phyloP scores from a whole-genome alignment of 148 eudicot species.

The Camellia japonica region DNA sequence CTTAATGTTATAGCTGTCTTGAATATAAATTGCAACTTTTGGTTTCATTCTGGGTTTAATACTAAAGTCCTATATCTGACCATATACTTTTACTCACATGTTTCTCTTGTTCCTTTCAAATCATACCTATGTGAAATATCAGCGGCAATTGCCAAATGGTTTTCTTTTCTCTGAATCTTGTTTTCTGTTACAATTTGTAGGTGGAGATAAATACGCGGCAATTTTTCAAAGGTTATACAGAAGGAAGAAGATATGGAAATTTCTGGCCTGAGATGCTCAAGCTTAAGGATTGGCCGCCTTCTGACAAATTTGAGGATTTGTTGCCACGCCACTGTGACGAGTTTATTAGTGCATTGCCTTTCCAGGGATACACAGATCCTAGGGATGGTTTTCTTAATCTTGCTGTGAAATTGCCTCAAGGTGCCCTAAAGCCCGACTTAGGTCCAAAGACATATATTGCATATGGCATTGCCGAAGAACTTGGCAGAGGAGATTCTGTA shows the following conservation, averaged over 20 bases:
- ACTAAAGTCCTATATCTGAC: background rate
- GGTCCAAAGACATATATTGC: slow-evolving; percentile 97
- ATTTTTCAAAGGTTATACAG: slow-evolving; percentile 72
- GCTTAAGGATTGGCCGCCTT: slow-evolving; percentile 98
- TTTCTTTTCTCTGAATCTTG: background rate
- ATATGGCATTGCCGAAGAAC: slow-evolving; percentile 71
- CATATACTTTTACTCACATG: slow-evolving; percentile 5
- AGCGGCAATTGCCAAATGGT: background rate
- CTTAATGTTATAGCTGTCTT: slow-evolving; percentile 2
- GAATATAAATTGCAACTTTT: background rate
- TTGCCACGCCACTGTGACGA: slow-evolving; percentile 89
- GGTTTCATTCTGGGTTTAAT: background rate
- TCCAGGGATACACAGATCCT: slow-evolving; percentile 82
- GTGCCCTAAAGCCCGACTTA: slow-evolving; percentile 73
- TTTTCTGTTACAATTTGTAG: slow-evolving; percentile 32
- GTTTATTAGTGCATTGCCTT: slow-evolving; percentile 75
- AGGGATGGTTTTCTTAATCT: slow-evolving; percentile 77
- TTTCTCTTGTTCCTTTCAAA: background rate
- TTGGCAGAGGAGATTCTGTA: slow-evolving; percentile 91
- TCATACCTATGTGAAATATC: background rate
- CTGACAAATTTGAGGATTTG: slow-evolving; percentile 76
- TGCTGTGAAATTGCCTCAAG: slow-evolving; percentile 61
- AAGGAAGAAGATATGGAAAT: slow-evolving; percentile 65
- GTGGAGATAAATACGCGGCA: slow-evolving; percentile 59
- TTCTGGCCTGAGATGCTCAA: slow-evolving; percentile 97